These are phyloP conservation scores for Paramecium octaurelia DNA, from an alignment of 73 alveolate species.

Conservation along the genomic window DNA sequence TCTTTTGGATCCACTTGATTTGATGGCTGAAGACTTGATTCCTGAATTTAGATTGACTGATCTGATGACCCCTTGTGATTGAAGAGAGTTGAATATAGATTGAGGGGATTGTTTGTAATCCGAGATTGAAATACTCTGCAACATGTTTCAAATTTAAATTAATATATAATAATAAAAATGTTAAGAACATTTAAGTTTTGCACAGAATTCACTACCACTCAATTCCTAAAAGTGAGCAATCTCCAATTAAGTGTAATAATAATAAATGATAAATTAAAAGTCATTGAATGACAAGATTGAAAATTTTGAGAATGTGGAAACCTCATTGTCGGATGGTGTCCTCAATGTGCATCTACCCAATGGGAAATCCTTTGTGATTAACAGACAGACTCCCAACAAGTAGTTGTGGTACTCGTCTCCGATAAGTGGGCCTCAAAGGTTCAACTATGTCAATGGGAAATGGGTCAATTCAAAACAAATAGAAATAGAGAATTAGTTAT, in stretches of 20 bases:
- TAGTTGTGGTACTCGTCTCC: conserved; percentile 67
- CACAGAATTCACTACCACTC: neutral
- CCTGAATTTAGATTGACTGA: conserved; percentile 29
- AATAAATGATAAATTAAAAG: neutral
- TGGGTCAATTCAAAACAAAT: neutral
- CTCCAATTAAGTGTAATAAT: neutral
- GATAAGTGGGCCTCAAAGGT: conserved; percentile 65
- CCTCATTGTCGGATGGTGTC: conserved; percentile 62
- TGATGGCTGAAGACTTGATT: neutral
- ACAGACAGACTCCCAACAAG: conserved; percentile 65
- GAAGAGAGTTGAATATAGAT: conserved; percentile 14
- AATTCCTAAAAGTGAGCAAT: neutral
- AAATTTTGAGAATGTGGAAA: conserved; percentile 13
- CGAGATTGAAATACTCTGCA: conserved; percentile 3
- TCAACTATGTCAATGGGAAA: conserved; percentile 26
- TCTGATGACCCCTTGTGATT: neutral
- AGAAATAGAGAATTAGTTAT: neutral
- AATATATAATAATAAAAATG: neutral
- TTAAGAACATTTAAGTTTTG: neutral
- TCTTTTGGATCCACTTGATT: conserved; percentile 31
- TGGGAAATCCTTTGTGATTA: conserved; percentile 58
- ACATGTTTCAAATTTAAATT: conserved; percentile 29
- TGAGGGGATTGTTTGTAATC: neutral
- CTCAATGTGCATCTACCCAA: conserved; percentile 52
- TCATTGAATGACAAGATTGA: neutral